Conservation (phyloP, 2,329 filamentous ascomycete species). For the Cladophialophora bantiana region DNA sequence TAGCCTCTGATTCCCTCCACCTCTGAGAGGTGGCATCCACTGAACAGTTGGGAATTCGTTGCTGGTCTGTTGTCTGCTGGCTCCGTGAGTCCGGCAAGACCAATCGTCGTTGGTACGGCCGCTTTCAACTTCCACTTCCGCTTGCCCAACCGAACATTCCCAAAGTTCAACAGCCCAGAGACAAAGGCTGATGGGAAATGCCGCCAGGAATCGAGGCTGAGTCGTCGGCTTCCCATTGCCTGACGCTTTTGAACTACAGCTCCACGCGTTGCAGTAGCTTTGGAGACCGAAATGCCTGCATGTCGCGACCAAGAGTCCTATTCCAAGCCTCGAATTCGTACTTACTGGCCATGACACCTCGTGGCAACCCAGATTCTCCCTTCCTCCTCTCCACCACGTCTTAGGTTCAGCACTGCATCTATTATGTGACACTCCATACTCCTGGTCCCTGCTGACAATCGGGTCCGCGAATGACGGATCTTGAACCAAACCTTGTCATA, state of each 20-base stretch:
- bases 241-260: conserved; percentile 12
- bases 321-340: conserved; percentile 30
- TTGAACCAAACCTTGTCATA: conserved; percentile 23
- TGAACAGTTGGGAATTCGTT: conserved; percentile 14
- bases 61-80: conserved; percentile 26
- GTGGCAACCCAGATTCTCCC: conserved; percentile 25
- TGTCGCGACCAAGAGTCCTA: conserved; percentile 24
- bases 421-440: conserved; percentile 26
- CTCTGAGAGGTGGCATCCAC: conserved; percentile 10
- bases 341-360: conserved; percentile 24
- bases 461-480: conserved; percentile 25
- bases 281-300: conserved; percentile 22
- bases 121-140: conserved; percentile 23
- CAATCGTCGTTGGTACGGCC: conserved; percentile 15
- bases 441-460: conserved; percentile 27
- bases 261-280: conserved; percentile 30
- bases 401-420: conserved; percentile 6
- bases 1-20: conserved; percentile 29
- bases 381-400: conserved; percentile 15
- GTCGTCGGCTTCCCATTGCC: conserved; percentile 29
- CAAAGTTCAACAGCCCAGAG: conserved; percentile 16
- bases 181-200: conserved; percentile 23
- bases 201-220: conserved; percentile 35
- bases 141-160: conserved; percentile 18
- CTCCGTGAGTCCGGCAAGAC: conserved; percentile 1